phyloP scores from a whole-genome alignment of 108 stramenopile species.

The Cyclotella choctawhatcheeana region DNA sequence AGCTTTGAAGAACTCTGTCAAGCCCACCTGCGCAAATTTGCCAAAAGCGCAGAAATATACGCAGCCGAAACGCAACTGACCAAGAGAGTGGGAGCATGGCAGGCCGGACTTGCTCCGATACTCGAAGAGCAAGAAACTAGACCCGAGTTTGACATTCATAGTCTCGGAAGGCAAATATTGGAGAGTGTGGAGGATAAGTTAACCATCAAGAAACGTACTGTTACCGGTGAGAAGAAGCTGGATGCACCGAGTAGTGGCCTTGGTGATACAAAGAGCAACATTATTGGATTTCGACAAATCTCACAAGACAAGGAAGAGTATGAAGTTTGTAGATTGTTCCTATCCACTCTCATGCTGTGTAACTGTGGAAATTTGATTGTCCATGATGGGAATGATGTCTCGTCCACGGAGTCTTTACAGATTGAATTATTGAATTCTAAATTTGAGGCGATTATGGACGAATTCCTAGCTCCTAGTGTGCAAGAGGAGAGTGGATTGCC shows the following conservation, averaged over 20 bases:
- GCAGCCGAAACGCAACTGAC: constrained; percentile 90
- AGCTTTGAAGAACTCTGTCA: constrained; percentile 95
- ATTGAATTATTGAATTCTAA: constrained; percentile 69
- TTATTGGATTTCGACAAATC: constrained; percentile 26
- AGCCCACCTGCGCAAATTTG: constrained; percentile 87
- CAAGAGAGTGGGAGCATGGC: constrained; percentile 89
- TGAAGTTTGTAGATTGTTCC: constrained; percentile 96
- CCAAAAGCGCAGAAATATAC: constrained; percentile 90
- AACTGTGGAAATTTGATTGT: constrained; percentile 90
- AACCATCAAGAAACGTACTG: constrained; percentile 31
- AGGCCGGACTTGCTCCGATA: constrained; percentile 82
- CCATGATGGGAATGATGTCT: constrained; percentile 57
- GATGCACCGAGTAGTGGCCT: constrained; percentile 29
- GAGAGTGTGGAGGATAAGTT: constrained; percentile 39
- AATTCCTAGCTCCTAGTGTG: constrained; percentile 66
- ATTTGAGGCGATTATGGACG: constrained; percentile 75
- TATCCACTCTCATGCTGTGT: constrained; percentile 93
- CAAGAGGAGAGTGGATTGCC: background rate
- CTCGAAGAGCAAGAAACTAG: constrained; percentile 88
- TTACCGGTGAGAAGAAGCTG: constrained; percentile 40
- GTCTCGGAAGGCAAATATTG: constrained; percentile 73
- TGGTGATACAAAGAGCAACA: constrained; percentile 46
- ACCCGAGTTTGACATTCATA: constrained; percentile 92
- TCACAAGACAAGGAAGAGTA: constrained; percentile 57
- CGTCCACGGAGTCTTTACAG: constrained; percentile 54